Conservation (phyloP, 352 stramenopile genomes). For the Pythium phragmitis region DNA sequence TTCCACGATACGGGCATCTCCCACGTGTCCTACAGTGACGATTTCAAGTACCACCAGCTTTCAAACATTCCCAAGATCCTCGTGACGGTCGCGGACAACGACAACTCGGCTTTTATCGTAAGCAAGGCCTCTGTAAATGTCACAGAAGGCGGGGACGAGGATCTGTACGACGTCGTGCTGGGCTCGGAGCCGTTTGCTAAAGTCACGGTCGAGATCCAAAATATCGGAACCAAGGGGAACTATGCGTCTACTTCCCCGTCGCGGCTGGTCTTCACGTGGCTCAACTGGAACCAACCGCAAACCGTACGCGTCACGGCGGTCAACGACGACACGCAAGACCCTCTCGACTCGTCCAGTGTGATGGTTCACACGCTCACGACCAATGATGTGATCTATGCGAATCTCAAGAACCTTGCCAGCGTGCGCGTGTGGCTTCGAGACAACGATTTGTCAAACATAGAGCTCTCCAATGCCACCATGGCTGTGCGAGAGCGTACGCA, state of each 20-base stretch:
- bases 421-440: constrained; percentile 59
- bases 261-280: constrained; percentile 61
- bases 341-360: constrained; percentile 40
- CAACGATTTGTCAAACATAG: constrained; percentile 60
- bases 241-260: constrained; percentile 32
- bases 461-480: constrained; percentile 44
- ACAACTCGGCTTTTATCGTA: constrained; percentile 52
- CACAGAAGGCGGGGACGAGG: constrained; percentile 40
- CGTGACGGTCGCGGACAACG: constrained; percentile 62
- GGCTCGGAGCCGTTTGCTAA: constrained; percentile 67
- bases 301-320: constrained; percentile 50
- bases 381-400: constrained; percentile 71
- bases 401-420: constrained; percentile 35
- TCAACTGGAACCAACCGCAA: constrained; percentile 64
- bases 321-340: constrained; percentile 61
- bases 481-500: constrained; percentile 36
- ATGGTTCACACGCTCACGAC: constrained; percentile 54
- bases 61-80: constrained; percentile 53
- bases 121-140: constrained; percentile 42
- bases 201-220: constrained; percentile 47
- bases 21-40: constrained; percentile 61
- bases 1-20: constrained; percentile 64
- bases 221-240: constrained; percentile 51
- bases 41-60: constrained; percentile 67
- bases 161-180: constrained; percentile 58